These are phyloP conservation scores for Apiotrichum domesticum DNA, from an alignment of 1,284 basidiomycete species.

Conservation along the genomic window DNA sequence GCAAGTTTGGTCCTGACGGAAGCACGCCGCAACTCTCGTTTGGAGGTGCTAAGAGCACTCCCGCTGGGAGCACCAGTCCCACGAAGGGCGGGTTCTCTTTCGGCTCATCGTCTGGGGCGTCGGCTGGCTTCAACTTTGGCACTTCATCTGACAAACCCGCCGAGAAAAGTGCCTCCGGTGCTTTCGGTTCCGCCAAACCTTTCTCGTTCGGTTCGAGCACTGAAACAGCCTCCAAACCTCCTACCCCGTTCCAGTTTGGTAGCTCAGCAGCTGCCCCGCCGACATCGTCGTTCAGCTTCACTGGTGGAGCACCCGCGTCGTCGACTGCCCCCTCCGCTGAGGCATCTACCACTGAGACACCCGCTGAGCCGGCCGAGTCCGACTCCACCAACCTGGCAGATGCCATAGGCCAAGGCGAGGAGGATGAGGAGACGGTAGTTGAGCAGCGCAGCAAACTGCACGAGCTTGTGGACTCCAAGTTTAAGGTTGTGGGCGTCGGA, in stretches of 20 bases:
- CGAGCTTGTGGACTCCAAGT: constrained; percentile 51
- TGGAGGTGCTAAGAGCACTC: constrained; percentile 26
- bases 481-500: constrained; percentile 39
- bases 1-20: constrained; percentile 40
- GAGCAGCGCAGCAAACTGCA: constrained; percentile 60
- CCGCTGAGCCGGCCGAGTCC: constrained; percentile 20
- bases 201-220: constrained; percentile 19
- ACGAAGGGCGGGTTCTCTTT: constrained; percentile 20
- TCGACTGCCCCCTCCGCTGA: constrained; percentile 2
- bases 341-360: constrained; percentile 2
- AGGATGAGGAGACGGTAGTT: constrained; percentile 67
- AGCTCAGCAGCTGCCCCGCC: neutral
- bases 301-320: neutral
- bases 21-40: constrained; percentile 33
- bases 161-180: neutral
- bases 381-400: constrained; percentile 33
- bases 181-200: constrained; percentile 25
- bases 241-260: constrained; percentile 13
- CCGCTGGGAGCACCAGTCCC: constrained; percentile 12
- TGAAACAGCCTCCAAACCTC: constrained; percentile 5
- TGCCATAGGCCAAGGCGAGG: constrained; percentile 53
- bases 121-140: constrained; percentile 13
- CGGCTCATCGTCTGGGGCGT: neutral
- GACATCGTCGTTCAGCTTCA: constrained; percentile 22
- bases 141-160: constrained; percentile 8